Evolutionary conservation across 306 rosid genomes (phyloP).

Genomic region (Erythrophleum fordii): DNA sequence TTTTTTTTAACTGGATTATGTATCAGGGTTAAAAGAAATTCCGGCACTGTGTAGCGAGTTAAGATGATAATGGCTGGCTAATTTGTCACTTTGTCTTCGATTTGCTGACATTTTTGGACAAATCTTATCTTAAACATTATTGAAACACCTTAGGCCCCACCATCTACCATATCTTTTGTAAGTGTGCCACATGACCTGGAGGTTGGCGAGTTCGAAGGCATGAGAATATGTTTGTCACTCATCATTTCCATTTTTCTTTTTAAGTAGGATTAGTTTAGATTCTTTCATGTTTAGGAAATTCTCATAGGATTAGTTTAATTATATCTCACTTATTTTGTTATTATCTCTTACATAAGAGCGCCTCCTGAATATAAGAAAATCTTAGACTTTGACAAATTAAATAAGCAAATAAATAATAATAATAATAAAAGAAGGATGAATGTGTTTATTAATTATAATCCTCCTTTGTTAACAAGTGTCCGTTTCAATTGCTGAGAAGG

Average conservation of each 20-base stretch:
- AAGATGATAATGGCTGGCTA: neutral
- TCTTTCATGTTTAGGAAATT: no score
- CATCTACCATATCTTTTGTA: neutral
- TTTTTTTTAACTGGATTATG: no score
- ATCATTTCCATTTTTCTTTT: neutral
- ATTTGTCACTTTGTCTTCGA: constrained; percentile 1
- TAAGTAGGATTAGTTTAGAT: no score
- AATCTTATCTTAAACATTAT: constrained; percentile 31
- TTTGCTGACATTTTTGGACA: constrained; percentile 21
- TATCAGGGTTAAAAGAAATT: neutral
- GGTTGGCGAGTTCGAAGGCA: neutral
- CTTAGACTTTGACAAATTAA: neutral
- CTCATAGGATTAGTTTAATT: no score
- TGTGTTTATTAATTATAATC: no score
- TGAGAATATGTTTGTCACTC: neutral
- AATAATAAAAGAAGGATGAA: neutral
- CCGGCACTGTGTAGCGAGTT: no score
- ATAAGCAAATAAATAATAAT: neutral
- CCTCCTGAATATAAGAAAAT: no score
- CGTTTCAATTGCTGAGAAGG: no score
- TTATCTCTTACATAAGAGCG: no score
- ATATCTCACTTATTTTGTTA: no score
- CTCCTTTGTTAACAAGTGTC: no score
- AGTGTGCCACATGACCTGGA: neutral
- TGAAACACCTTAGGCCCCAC: constrained; percentile 30